phyloP scores from a whole-genome alignment of 2,329 filamentous ascomycete species.

The Nemania sp. region DNA sequence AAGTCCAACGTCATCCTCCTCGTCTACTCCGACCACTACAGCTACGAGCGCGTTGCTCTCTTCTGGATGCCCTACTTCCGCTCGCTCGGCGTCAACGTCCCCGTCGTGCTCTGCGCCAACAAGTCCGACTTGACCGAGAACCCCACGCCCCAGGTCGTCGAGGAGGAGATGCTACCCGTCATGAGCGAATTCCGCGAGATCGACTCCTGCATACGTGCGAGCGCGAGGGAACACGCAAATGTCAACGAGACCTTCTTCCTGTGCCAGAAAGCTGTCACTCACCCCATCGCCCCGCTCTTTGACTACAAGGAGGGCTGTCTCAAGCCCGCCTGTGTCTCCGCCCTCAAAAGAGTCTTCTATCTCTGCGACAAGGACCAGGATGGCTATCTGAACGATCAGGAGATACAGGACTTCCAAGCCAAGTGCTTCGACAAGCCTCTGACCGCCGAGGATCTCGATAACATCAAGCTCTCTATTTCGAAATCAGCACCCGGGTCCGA shows the following conservation, averaged over 20 bases:
- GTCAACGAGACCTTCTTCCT: slow-evolving; percentile 97
- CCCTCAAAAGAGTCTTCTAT: slow-evolving; percentile 89
- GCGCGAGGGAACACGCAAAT: slow-evolving; percentile 88
- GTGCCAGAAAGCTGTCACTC: slow-evolving; percentile 96
- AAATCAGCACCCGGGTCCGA: slow-evolving; percentile 67
- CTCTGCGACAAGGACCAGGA: slow-evolving; percentile 96
- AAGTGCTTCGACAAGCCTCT: slow-evolving; percentile 92
- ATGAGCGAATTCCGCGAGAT: slow-evolving; percentile 99
- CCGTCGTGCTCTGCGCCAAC: slow-evolving; percentile 94
- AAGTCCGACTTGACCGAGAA: slow-evolving; percentile 87
- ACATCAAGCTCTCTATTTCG: slow-evolving; percentile 87
- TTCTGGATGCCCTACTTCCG: slow-evolving; percentile 99
- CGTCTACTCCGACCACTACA: slow-evolving; percentile 98
- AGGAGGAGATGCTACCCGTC: slow-evolving; percentile 96
- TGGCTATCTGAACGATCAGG: slow-evolving; percentile 84
- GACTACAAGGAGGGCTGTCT: slow-evolving; percentile 90
- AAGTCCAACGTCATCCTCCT: slow-evolving; percentile 97
- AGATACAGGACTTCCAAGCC: slow-evolving; percentile 87
- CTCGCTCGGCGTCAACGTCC: slow-evolving; percentile 96
- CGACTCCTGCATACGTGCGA: slow-evolving; percentile 94
- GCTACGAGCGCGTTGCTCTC: slow-evolving; percentile 93
- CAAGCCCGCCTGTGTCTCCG: slow-evolving; percentile 87
- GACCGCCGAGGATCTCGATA: slow-evolving; percentile 78
- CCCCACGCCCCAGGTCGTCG: slow-evolving; percentile 80
- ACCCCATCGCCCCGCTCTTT: slow-evolving; percentile 94